These are phyloP conservation scores for Paramecium primaurelia DNA, from an alignment of 73 alveolate genomes.

Conservation along the genomic window DNA sequence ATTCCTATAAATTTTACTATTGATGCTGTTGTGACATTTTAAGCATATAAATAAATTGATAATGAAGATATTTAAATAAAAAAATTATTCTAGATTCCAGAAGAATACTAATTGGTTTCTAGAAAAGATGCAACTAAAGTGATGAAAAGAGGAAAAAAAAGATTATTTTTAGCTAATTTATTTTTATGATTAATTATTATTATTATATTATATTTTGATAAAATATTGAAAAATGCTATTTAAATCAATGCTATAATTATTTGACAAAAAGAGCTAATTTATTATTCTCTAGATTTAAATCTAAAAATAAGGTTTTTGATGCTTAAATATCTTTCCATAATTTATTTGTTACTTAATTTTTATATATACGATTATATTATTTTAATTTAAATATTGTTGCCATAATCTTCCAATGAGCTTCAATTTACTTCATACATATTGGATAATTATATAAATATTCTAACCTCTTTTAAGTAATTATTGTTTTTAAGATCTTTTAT, in stretches of 20 bases:
- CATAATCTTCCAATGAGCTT: constrained; percentile 34
- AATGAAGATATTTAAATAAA: not conserved
- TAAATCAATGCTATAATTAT: not conserved
- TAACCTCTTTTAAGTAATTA: not conserved
- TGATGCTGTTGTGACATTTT: constrained; percentile 77
- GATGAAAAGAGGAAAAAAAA: constrained; percentile 57
- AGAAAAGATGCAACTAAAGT: constrained; percentile 84
- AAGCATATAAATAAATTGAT: constrained; percentile 52
- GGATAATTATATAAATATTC: not conserved
- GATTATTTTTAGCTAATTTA: constrained; percentile 56
- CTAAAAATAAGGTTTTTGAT: not conserved
- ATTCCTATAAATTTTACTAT: constrained; percentile 79
- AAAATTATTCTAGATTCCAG: constrained; percentile 66
- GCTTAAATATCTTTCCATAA: not conserved
- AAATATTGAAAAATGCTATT: not conserved
- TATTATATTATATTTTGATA: not conserved
- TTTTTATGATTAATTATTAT: constrained; percentile 7
- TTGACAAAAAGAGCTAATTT: not conserved
- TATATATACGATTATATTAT: not conserved
- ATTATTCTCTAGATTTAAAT: not conserved
- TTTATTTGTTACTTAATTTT: not conserved
- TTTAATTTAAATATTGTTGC: not conserved
- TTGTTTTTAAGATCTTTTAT: not conserved
- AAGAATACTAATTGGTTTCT: constrained; percentile 38
- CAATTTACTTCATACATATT: not conserved